Conservation (phyloP, 2,329 filamentous ascomycete species). For the Alternaria triticimaculans region DNA sequence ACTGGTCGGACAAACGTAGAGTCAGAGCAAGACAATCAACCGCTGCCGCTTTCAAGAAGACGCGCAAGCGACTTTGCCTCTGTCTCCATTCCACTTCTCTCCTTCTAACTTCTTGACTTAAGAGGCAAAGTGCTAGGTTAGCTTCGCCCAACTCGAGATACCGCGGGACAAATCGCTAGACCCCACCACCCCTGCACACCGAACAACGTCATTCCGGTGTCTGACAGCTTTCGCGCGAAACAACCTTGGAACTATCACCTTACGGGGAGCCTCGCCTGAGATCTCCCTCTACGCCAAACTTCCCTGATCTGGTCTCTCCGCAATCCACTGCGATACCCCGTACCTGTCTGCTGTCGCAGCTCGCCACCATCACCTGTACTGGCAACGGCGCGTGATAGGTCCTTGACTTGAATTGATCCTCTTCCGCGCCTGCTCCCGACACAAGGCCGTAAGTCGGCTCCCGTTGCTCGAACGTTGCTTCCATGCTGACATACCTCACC, state of each 20-base stretch:
- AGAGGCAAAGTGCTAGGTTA: background rate
- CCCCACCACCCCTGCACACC: constrained; percentile 21
- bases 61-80: constrained; percentile 2
- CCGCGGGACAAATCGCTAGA: constrained; percentile 23
- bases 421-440: constrained; percentile 21
- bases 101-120: background rate
- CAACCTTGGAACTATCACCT: constrained; percentile 1
- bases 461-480: background rate
- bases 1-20: constrained; percentile 29
- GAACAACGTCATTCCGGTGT: constrained; percentile 37
- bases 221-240: constrained; percentile 14
- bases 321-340: background rate
- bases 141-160: constrained; percentile 3
- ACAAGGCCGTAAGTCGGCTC: constrained; percentile 21
- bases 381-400: constrained; percentile 35
- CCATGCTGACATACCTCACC: constrained; percentile 2
- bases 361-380: constrained; percentile 24
- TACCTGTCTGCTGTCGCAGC: constrained; percentile 18
- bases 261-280: constrained; percentile 21
- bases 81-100: background rate
- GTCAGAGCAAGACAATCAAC: constrained; percentile 25
- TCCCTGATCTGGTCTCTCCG: background rate
- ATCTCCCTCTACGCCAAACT: background rate
- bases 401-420: constrained; percentile 14
- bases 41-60: constrained; percentile 13